Conservation (phyloP, 1,284 basidiomycete species). For the Austroboletus rostrupii region DNA sequence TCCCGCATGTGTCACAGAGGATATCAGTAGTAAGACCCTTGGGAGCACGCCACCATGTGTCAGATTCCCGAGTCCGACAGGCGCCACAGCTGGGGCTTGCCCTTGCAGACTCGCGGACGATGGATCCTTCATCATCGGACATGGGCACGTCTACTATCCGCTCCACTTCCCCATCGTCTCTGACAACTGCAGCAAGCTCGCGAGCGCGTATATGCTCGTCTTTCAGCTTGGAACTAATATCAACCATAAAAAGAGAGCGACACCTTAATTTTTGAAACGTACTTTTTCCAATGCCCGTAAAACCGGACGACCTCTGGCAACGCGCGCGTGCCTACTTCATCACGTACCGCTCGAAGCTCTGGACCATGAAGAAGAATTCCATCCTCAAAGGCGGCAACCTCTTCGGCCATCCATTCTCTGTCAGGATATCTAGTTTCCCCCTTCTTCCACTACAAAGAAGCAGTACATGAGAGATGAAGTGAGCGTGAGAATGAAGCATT, state of each 20-base stretch:
- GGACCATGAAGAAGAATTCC: conserved; percentile 68
- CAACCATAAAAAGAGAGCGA: conserved; percentile 9
- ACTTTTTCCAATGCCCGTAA: conserved; percentile 87
- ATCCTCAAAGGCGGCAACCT: conserved; percentile 72
- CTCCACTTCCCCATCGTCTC: conserved; percentile 40
- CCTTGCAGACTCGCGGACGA: conserved; percentile 54
- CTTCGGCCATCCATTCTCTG: conserved; percentile 68
- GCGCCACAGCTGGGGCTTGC: conserved; percentile 66
- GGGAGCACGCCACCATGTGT: conserved; percentile 83
- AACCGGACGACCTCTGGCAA: conserved; percentile 79
- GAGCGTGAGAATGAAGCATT: conserved; percentile 1
- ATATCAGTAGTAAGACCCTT: conserved; percentile 68
- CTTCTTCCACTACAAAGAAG: conserved; percentile 61
- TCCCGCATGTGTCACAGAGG: conserved; percentile 79
- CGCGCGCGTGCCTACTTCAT: conserved; percentile 67
- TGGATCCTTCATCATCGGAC: conserved; percentile 74
- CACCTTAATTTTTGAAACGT: conserved; percentile 18
- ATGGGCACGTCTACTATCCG: conserved; percentile 37
- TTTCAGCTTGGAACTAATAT: conserved; percentile 52
- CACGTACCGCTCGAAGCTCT: conserved; percentile 74
- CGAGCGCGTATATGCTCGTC: conserved; percentile 60
- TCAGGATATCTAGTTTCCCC: conserved; percentile 65
- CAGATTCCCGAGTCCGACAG: conserved; percentile 72
- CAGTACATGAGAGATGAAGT: conserved; percentile 4
- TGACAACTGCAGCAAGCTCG: conserved; percentile 42